phyloP scores from a whole-genome alignment of 2,329 filamentous ascomycete genomes.

The Gaeumannomyces sp. region DNA sequence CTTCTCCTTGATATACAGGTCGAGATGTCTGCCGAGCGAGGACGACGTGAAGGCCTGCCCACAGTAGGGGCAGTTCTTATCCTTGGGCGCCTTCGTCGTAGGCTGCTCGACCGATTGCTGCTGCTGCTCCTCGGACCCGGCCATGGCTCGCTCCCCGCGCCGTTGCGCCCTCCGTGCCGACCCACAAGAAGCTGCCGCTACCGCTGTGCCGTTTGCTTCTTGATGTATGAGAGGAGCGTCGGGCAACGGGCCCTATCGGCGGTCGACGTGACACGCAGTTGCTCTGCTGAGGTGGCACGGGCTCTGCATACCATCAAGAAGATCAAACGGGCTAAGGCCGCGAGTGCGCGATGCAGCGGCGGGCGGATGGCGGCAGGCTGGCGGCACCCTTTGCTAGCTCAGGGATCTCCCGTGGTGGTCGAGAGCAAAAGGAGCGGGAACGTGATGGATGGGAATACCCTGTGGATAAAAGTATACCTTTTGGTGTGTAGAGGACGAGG shows the following conservation, averaged over 20 bases:
- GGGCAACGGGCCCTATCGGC: background rate
- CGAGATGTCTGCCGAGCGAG: conserved; percentile 85
- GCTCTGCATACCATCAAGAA: background rate
- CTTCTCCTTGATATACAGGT: conserved; percentile 88
- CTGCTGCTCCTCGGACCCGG: conserved; percentile 20
- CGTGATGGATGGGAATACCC: background rate
- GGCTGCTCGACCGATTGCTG: background rate
- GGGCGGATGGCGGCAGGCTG: background rate
- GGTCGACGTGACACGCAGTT: background rate
- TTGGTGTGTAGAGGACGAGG: background rate
- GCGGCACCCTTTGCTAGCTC: background rate
- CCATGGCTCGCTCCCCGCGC: conserved; percentile 17
- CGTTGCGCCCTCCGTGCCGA: background rate
- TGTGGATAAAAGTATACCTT: background rate
- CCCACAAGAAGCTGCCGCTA: background rate
- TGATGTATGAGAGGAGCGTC: background rate
- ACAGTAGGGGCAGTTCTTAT: conserved; percentile 85
- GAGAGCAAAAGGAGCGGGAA: background rate
- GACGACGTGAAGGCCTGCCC: conserved; percentile 87
- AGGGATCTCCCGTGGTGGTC: background rate
- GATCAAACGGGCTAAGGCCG: background rate
- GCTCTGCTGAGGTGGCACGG: background rate
- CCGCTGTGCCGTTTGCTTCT: background rate
- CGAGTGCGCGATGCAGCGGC: background rate
- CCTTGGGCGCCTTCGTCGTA: conserved; percentile 56